Evolutionary conservation across 345 rosid genomes (phyloP).

Genomic region (Melaleuca alternifolia): DNA sequence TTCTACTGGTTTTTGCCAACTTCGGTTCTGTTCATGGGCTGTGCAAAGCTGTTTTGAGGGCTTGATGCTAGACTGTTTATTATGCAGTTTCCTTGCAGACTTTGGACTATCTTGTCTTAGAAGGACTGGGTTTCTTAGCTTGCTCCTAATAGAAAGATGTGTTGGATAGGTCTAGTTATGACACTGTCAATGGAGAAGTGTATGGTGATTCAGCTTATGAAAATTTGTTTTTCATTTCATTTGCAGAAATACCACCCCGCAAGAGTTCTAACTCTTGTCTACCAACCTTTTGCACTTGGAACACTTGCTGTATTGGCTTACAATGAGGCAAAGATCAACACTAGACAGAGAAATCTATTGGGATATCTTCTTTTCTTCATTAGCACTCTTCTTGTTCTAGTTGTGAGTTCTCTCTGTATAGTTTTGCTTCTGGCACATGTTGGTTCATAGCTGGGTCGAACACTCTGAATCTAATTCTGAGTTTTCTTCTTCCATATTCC

Average conservation of each 20-base stretch:
- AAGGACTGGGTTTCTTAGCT: not conserved
- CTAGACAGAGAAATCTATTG: conserved; percentile 51
- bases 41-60: not conserved
- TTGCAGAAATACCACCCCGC: conserved; percentile 68
- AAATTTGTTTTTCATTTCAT: not conserved
- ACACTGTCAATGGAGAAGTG: not conserved
- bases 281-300: conserved; percentile 65
- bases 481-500: not conserved
- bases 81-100: not conserved
- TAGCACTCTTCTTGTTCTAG: conserved; percentile 43
- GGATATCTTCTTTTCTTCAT: conserved; percentile 56
- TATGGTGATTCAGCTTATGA: not conserved
- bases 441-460: not conserved
- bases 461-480: not conserved
- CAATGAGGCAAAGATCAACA: conserved; percentile 57
- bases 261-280: conserved; percentile 67
- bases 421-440: not conserved
- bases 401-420: conserved; percentile 32
- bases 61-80: not conserved
- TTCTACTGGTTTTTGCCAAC: not conserved
- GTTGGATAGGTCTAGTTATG: not conserved
- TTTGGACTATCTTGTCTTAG: not conserved
- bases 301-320: conserved; percentile 47
- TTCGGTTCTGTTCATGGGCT: not conserved
- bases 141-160: not conserved